Percentiles rank a stretch among this genome's conserved stretches.
phyloP scores from a whole-genome alignment of 257 asterid species.

The Nemophila menziesii region DNA sequence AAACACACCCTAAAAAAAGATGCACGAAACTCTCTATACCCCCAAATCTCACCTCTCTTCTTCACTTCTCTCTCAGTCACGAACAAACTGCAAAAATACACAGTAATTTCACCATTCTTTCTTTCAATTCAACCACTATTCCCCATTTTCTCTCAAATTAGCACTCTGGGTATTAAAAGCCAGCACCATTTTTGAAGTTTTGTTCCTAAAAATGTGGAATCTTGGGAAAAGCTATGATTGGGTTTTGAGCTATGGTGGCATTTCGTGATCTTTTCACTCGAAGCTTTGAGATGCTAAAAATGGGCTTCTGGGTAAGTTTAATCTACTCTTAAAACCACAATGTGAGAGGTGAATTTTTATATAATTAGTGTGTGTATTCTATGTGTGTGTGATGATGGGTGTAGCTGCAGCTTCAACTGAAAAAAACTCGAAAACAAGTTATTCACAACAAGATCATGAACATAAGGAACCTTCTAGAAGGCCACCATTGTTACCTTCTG shows the following conservation, averaged over 20 bases:
- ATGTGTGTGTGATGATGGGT: constrained; percentile 53
- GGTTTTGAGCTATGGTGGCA: constrained; percentile 37
- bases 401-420: constrained; percentile 77
- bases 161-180: background rate
- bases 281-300: constrained; percentile 23
- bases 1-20: constrained; percentile 12
- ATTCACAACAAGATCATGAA: constrained; percentile 10
- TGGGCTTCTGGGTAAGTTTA: constrained; percentile 31
- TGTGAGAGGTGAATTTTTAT: constrained; percentile 39
- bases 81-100: constrained; percentile 8
- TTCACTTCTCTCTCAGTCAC: constrained; percentile 12
- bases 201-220: constrained; percentile 9
- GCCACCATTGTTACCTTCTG: constrained; percentile 81
- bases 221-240: constrained; percentile 21
- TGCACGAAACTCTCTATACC: constrained; percentile 26
- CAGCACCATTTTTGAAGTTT: constrained; percentile 5
- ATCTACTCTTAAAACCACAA: constrained; percentile 21
- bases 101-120: constrained; percentile 24
- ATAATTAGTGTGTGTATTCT: constrained; percentile 15
- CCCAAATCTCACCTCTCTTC: constrained; percentile 31
- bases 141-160: constrained; percentile 13
- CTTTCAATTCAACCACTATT: constrained; percentile 21
- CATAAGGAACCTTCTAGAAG: constrained; percentile 33
- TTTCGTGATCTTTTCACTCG: constrained; percentile 40
- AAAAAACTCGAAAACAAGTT: constrained; percentile 26